Evolutionary conservation across 306 rosid species (phyloP).

Genomic region (Crotalaria pallida): DNA sequence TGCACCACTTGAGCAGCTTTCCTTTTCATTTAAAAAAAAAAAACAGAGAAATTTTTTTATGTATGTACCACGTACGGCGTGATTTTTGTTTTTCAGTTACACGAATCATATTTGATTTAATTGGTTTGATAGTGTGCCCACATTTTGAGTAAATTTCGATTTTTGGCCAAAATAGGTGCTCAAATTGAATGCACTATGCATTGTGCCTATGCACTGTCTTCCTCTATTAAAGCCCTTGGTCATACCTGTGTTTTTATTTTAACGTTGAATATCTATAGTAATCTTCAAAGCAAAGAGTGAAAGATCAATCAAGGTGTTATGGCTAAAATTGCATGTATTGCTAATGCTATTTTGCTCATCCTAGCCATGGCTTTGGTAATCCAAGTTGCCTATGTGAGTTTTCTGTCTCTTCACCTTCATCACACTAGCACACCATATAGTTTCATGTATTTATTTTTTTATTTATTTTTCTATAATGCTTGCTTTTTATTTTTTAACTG

Average conservation of each 20-base stretch:
- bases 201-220: neutral
- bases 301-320: neutral
- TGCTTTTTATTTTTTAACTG: neutral
- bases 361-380: neutral
- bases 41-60: no score
- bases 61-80: no score
- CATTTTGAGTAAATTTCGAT: neutral
- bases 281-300: neutral
- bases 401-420: neutral
- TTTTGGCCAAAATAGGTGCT: neutral
- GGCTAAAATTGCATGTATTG: conserved; percentile 1
- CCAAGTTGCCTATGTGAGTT: conserved; percentile 6
- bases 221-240: neutral
- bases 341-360: neutral
- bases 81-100: no score
- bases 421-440: neutral
- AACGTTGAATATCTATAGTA: neutral
- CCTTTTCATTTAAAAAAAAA: no score
- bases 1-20: no score
- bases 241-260: neutral
- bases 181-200: neutral
- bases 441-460: neutral
- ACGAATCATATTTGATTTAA: no score
- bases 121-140: no score
- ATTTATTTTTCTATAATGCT: neutral